Conservation (phyloP, 768 basidiomycete species). For the Coprinopsis sp. region DNA sequence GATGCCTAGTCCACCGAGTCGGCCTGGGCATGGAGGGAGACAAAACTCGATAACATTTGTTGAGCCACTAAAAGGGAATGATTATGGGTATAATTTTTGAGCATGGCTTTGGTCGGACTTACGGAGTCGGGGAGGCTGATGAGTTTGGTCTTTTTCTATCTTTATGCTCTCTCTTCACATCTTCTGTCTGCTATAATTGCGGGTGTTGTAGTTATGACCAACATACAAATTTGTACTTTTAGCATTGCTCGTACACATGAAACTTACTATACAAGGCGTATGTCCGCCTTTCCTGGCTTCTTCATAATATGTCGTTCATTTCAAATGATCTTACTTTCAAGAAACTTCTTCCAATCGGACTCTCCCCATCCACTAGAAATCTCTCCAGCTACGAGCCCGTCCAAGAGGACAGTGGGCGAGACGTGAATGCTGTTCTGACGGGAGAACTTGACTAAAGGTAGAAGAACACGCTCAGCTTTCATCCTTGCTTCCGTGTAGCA, state of each 20-base stretch:
- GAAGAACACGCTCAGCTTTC: not conserved
- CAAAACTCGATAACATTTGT: conserved; percentile 3
- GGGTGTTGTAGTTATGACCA: no score
- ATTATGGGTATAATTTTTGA: no score
- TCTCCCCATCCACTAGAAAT: conserved; percentile 81
- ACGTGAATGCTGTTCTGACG: conserved; percentile 92
- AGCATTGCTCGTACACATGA: no score
- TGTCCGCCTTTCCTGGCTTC: not conserved
- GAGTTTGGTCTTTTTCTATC: no score
- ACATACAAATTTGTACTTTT: no score
- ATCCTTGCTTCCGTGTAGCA: not conserved
- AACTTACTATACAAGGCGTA: not conserved
- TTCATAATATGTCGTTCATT: not conserved
- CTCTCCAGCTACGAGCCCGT: conserved; percentile 67
- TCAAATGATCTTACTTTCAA: conserved; percentile 53
- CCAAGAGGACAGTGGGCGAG: conserved; percentile 77
- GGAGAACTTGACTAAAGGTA: conserved; percentile 71
- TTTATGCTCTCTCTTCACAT: no score
- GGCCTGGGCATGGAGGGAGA: conserved; percentile 6
- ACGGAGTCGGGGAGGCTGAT: no score
- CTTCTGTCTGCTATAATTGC: no score
- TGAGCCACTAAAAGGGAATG: no score
- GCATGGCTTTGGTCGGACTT: no score
- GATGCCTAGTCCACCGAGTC: conserved; percentile 16
- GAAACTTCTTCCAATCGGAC: conserved; percentile 75